These are phyloP conservation scores for Trypanosoma melophagium DNA, from an alignment of 208 protist genomes.

Conservation along the genomic window DNA sequence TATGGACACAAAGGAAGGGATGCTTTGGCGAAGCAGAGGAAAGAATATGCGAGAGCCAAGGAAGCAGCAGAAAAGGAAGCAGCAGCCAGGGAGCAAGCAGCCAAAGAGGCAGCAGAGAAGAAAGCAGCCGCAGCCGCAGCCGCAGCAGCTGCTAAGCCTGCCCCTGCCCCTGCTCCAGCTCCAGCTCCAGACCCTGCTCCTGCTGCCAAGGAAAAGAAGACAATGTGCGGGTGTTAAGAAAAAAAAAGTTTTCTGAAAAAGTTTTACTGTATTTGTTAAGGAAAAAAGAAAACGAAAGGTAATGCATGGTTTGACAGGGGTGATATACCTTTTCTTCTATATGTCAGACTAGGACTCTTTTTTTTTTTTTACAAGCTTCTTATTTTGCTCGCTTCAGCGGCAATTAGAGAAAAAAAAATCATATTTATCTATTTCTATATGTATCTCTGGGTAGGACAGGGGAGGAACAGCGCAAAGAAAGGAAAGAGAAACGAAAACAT, in stretches of 20 bases:
- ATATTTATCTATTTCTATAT: background rate
- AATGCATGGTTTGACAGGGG: background rate
- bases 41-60: conserved; percentile 30
- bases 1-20: conserved; percentile 65
- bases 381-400: background rate
- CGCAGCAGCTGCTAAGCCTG: background rate
- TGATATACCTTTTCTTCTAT: background rate
- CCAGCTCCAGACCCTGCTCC: conserved; percentile 3
- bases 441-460: background rate
- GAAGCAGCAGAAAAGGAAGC: conserved; percentile 16
- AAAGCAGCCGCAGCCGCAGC: conserved; percentile 9
- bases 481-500: conserved; percentile 8
- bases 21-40: conserved; percentile 54
- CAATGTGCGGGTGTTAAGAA: conserved; percentile 47
- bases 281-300: background rate
- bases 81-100: conserved; percentile 25
- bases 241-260: conserved; percentile 5
- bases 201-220: conserved; percentile 38
- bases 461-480: background rate
- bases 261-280: conserved; percentile 1
- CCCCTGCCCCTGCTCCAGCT: conserved; percentile 11
- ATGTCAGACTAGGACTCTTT: background rate
- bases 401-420: background rate
- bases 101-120: conserved; percentile 22
- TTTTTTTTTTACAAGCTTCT: background rate